Evolutionary conservation across 2,329 filamentous ascomycete genomes (phyloP).

Genomic region (Beauveria sp.): DNA sequence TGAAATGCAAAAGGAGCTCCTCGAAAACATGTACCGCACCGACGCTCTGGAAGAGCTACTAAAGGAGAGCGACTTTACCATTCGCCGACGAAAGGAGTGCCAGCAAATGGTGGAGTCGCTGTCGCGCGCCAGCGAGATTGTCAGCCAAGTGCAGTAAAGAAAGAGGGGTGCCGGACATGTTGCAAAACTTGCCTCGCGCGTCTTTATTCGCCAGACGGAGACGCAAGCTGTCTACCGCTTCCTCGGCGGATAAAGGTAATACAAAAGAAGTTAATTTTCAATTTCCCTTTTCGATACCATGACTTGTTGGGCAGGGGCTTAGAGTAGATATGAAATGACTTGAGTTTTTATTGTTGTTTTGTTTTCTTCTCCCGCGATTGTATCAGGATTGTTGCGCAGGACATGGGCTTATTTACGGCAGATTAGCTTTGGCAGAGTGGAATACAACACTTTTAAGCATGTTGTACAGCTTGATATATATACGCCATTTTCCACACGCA

Average conservation of each 20-base stretch:
- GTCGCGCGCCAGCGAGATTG: constrained; percentile 85
- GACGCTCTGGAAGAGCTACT: constrained; percentile 87
- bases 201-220: not conserved
- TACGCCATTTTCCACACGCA: no score
- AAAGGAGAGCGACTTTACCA: constrained; percentile 96
- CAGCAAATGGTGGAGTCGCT: constrained; percentile 98
- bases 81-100: constrained; percentile 92
- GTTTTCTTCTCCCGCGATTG: not conserved
- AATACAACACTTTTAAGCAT: not conserved
- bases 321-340: constrained; percentile 24
- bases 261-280: constrained; percentile 10
- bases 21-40: constrained; percentile 95
- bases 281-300: constrained; percentile 32
- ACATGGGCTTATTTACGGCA: not conserved
- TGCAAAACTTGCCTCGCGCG: not conserved
- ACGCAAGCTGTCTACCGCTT: not conserved
- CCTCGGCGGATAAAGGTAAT: not conserved
- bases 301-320: constrained; percentile 21
- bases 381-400: not conserved
- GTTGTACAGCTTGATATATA: no score
- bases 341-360: not conserved
- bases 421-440: not conserved
- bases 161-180: not conserved
- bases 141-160: constrained; percentile 64
- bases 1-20: constrained; percentile 93